Evolutionary conservation across 345 rosid species (phyloP).

Genomic region (Punica granatum): DNA sequence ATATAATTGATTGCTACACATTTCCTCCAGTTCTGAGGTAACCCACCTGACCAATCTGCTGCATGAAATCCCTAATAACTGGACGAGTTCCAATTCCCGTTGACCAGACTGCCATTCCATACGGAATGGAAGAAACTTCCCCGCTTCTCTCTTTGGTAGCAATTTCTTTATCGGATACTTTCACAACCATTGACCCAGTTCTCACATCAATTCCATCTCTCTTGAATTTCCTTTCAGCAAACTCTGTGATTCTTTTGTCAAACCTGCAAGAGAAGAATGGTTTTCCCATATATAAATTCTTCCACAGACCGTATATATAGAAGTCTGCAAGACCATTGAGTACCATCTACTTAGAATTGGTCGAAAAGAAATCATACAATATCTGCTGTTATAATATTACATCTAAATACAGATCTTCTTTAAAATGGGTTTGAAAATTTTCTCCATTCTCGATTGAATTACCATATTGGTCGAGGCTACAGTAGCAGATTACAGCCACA

Average conservation of each 20-base stretch:
- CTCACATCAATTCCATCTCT: constrained; percentile 91
- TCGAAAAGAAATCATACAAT: not conserved
- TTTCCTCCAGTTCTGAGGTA: constrained; percentile 2
- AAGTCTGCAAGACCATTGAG: not conserved
- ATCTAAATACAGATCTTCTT: not conserved
- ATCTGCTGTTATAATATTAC: not conserved
- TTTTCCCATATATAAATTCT: not conserved
- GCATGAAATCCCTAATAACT: constrained; percentile 80
- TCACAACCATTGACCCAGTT: constrained; percentile 88
- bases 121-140: constrained; percentile 51
- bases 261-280: constrained; percentile 49
- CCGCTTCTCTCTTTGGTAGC: constrained; percentile 66
- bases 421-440: not conserved
- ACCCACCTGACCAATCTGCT: constrained; percentile 87
- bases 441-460: not conserved
- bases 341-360: not conserved
- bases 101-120: constrained; percentile 98
- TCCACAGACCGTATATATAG: not conserved
- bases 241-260: constrained; percentile 95
- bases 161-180: constrained; percentile 71
- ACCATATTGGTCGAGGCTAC: not conserved
- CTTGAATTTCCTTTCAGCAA: constrained; percentile 85
- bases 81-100: constrained; percentile 93
- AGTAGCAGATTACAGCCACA: not conserved
- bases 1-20: not conserved